Conservation (phyloP, 768 basidiomycete genomes). For the Lactarius evosmus region DNA sequence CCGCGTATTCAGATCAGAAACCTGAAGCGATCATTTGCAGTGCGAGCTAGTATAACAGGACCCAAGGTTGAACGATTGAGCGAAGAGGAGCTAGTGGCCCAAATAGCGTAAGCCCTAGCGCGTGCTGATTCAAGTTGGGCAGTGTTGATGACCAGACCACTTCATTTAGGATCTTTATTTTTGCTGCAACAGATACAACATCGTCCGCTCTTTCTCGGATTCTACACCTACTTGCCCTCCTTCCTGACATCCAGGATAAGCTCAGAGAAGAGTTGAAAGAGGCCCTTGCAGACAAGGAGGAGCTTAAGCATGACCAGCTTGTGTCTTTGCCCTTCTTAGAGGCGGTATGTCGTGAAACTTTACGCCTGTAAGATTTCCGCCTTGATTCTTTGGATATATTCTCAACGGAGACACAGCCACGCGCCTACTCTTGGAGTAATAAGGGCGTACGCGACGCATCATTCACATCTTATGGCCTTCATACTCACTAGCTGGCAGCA, state of each 20-base stretch:
- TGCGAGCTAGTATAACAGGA: constrained; percentile 40
- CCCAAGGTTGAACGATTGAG: constrained; percentile 34
- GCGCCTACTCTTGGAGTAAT: not conserved
- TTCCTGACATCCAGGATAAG: constrained; percentile 13
- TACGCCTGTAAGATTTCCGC: constrained; percentile 27
- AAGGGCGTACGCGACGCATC: not conserved
- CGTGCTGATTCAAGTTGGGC: not conserved
- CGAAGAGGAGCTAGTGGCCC: constrained; percentile 38
- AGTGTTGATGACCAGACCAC: not conserved
- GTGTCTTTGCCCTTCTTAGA: constrained; percentile 37
- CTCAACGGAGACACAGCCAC: not conserved
- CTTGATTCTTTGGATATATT: not conserved
- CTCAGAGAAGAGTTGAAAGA: not conserved
- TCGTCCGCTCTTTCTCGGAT: constrained; percentile 29
- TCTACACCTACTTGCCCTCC: constrained; percentile 30
- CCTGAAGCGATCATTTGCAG: constrained; percentile 29
- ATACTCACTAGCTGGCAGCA: not conserved
- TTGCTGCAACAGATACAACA: constrained; percentile 34
- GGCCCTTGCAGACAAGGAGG: constrained; percentile 27
- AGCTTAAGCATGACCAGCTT: constrained; percentile 35
- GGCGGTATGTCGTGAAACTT: constrained; percentile 32
- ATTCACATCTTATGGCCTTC: constrained; percentile 4
- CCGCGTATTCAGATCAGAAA: not conserved
- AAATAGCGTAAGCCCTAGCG: constrained; percentile 30
- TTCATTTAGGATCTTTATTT: constrained; percentile 27